Percentiles rank a stretch among this genome's conserved stretches.
phyloP scores from a whole-genome alignment of 2,329 filamentous ascomycete genomes.

The Phyllosticta capitalensis region DNA sequence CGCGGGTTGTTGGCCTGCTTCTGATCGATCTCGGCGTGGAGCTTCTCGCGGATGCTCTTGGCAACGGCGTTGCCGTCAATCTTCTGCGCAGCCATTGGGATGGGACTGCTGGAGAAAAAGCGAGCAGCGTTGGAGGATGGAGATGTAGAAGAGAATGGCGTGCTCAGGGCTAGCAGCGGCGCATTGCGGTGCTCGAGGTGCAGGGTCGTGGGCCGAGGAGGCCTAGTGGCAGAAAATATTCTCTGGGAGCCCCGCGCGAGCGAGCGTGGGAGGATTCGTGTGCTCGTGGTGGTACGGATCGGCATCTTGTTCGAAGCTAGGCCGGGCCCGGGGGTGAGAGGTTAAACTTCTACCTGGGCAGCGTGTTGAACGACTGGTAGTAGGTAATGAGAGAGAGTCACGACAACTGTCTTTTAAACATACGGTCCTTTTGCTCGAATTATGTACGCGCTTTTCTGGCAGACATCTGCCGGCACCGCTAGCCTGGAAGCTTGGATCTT shows the following conservation, averaged over 20 bases:
- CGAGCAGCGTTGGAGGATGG: constrained; percentile 7
- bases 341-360: not conserved
- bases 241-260: not conserved
- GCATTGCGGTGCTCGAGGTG: not conserved
- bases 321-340: not conserved
- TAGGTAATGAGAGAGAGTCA: not conserved
- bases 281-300: not conserved
- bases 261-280: not conserved
- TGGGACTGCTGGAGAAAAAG: constrained; percentile 42
- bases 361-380: constrained; percentile 11
- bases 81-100: constrained; percentile 74
- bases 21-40: constrained; percentile 70
- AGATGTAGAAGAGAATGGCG: not conserved
- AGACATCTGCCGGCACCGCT: not conserved
- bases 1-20: constrained; percentile 75
- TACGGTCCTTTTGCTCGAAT: not conserved
- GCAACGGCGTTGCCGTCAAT: constrained; percentile 96
- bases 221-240: not conserved
- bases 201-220: not conserved
- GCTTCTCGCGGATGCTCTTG: constrained; percentile 74
- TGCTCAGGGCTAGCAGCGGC: constrained; percentile 6
- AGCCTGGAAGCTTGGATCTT: not conserved
- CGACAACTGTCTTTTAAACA: not conserved
- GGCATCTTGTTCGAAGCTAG: constrained; percentile 4
- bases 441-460: not conserved